A percentile compares a stretch with the other conserved stretches of the same genome.
phyloP scores from a whole-genome alignment of 805 yeast genomes.

The Zygosaccharomyces gambellarensis region DNA sequence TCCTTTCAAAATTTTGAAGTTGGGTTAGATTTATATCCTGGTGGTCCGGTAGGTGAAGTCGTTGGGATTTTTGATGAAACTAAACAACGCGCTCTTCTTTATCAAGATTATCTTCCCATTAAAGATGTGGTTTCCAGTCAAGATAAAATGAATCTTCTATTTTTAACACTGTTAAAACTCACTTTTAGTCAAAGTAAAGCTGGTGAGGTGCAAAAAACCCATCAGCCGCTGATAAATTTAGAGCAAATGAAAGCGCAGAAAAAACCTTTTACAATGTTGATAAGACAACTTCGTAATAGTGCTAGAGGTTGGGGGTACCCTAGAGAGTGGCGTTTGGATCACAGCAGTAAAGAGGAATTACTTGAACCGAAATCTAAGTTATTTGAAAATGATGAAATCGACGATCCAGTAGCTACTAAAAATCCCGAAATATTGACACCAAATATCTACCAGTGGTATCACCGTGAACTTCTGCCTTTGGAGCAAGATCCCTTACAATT shows the following conservation, averaged over 20 bases:
- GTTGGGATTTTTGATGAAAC: conserved; percentile 13
- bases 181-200: conserved; percentile 19
- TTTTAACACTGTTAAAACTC: conserved; percentile 23
- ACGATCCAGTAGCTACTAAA: conserved; percentile 19
- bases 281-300: conserved; percentile 20
- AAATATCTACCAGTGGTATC: conserved; percentile 19
- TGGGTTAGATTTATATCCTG: conserved; percentile 28
- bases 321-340: conserved; percentile 24
- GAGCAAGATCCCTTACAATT: conserved; percentile 26
- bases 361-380: conserved; percentile 12
- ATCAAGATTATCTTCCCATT: conserved; percentile 15
- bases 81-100: conserved; percentile 7
- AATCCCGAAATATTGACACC: conserved; percentile 20
- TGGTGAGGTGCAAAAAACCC: conserved; percentile 12
- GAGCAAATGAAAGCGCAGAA: conserved; percentile 17
- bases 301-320: conserved; percentile 31
- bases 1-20: conserved; percentile 33
- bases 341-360: conserved; percentile 8
- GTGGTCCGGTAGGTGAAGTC: conserved; percentile 14
- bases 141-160: conserved; percentile 28
- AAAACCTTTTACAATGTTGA: conserved; percentile 22
- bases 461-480: conserved; percentile 13
- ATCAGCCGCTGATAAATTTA: conserved; percentile 18
- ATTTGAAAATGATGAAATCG: conserved; percentile 18
- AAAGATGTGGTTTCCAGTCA: conserved; percentile 22